Evolutionary conservation across 2,329 filamentous ascomycete genomes (phyloP).

Genomic region (Mycosphaerella sp.): DNA sequence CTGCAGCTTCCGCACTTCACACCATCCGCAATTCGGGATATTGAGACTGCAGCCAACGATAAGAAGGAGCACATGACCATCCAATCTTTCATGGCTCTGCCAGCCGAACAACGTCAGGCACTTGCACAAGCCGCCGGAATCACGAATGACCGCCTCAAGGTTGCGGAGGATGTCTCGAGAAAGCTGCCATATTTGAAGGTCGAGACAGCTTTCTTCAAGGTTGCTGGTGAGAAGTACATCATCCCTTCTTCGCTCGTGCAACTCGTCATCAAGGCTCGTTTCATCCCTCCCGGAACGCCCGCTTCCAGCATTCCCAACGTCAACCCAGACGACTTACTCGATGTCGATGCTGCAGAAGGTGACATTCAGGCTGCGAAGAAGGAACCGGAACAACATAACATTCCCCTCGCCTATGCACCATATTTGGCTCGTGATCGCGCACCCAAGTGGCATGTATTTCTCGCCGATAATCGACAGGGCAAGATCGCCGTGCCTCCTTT

Average conservation of each 20-base stretch:
- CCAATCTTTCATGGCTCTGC: constrained; percentile 81
- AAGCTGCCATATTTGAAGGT: constrained; percentile 80
- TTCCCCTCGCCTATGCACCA: constrained; percentile 82
- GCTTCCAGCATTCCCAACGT: constrained; percentile 62
- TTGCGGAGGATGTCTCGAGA: constrained; percentile 67
- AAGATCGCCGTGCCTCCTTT: constrained; percentile 96
- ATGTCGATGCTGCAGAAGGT: constrained; percentile 86
- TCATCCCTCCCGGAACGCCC: constrained; percentile 76
- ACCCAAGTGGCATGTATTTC: constrained; percentile 88
- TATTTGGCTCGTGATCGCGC: constrained; percentile 85
- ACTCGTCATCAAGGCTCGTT: constrained; percentile 88
- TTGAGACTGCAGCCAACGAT: constrained; percentile 52
- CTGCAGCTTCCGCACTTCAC: constrained; percentile 88
- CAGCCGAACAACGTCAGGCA: constrained; percentile 67
- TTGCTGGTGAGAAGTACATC: constrained; percentile 86
- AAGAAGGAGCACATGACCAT: constrained; percentile 64
- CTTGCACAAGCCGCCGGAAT: constrained; percentile 66
- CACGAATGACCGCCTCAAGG: constrained; percentile 67
- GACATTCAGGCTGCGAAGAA: constrained; percentile 71
- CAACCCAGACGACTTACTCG: constrained; percentile 73
- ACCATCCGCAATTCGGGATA: constrained; percentile 52
- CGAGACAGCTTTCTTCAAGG: constrained; percentile 96
- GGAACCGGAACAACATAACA: constrained; percentile 64
- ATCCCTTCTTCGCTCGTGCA: constrained; percentile 89
- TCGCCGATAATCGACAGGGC: constrained; percentile 87